These are phyloP conservation scores for Talaromyces islandicus DNA, from an alignment of 2,329 filamentous ascomycete species.

Conservation along the genomic window DNA sequence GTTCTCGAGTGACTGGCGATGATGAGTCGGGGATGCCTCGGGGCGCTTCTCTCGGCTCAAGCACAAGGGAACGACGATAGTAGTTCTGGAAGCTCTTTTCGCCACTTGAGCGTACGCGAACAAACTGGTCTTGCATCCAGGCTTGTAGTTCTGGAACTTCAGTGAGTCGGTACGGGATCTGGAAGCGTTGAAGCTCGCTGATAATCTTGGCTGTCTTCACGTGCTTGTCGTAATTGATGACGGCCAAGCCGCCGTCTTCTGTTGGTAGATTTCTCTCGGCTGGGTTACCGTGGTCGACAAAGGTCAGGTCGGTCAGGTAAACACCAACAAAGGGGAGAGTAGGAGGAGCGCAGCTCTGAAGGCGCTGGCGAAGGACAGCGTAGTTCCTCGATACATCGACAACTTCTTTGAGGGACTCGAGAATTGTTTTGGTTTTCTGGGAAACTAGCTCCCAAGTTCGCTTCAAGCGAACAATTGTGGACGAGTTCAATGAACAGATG, in stretches of 20 bases:
- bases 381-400: conserved; percentile 91
- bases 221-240: conserved; percentile 98
- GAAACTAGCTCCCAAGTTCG: conserved; percentile 90
- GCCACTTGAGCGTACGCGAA: conserved; percentile 62
- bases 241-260: conserved; percentile 61
- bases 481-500: conserved; percentile 87
- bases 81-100: conserved; percentile 59
- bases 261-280: conserved; percentile 69
- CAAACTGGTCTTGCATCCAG: conserved; percentile 80
- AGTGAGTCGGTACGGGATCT: conserved; percentile 80
- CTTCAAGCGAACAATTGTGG: conserved; percentile 79
- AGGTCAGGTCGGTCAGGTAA: conserved; percentile 92
- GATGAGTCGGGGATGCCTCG: conserved; percentile 16
- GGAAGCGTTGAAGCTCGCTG: conserved; percentile 89
- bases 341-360: conserved; percentile 81
- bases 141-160: conserved; percentile 85
- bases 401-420: conserved; percentile 74
- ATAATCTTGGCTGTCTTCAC: conserved; percentile 92
- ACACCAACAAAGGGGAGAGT: conserved; percentile 95
- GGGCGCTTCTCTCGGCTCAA: conserved; percentile 58
- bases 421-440: conserved; percentile 70
- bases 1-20: conserved; percentile 26
- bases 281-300: conserved; percentile 90
- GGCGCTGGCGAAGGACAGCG: conserved; percentile 71
- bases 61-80: conserved; percentile 76